Percentiles rank a stretch among this genome's conserved stretches.
These are phyloP conservation scores for Penicillium sp. DNA, from an alignment of 2,329 filamentous ascomycete species.

Conservation along the genomic window DNA sequence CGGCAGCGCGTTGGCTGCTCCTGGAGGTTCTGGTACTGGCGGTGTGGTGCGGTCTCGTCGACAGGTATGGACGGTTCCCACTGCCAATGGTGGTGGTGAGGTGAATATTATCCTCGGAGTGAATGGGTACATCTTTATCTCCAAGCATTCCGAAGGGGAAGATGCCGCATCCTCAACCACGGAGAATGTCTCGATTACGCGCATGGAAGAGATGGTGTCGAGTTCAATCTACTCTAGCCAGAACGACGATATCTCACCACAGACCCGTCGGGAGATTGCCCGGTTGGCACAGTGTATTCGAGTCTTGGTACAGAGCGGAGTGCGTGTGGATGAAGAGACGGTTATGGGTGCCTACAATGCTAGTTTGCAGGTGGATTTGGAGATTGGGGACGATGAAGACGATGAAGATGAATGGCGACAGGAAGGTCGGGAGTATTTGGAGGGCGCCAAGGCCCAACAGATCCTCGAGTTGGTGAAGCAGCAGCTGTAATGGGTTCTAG, in stretches of 20 bases:
- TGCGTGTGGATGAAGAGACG: slow-evolving; percentile 86
- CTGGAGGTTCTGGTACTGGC: slow-evolving; percentile 54
- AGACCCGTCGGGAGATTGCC: slow-evolving; percentile 84
- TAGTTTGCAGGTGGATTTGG: slow-evolving; percentile 66
- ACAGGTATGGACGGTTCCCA: slow-evolving; percentile 77
- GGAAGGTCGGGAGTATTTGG: slow-evolving; percentile 45
- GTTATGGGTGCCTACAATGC: slow-evolving; percentile 80
- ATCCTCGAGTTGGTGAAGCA: slow-evolving; percentile 37
- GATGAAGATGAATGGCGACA: slow-evolving; percentile 32
- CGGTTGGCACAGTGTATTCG: slow-evolving; percentile 77
- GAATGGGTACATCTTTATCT: slow-evolving; percentile 96
- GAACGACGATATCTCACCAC: slow-evolving; percentile 77
- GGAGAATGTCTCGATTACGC: slow-evolving; percentile 66
- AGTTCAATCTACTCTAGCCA: slow-evolving; percentile 90
- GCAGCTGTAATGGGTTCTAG: slow-evolving; percentile 6
- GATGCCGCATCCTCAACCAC: slow-evolving; percentile 45
- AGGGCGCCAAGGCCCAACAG: slow-evolving; percentile 41
- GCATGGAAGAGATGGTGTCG: slow-evolving; percentile 83
- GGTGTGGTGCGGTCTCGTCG: slow-evolving; percentile 81
- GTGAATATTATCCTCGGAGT: slow-evolving; percentile 89
- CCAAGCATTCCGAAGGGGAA: slow-evolving; percentile 69
- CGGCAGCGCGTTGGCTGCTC: slow-evolving; percentile 54
- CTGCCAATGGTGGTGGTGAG: slow-evolving; percentile 51
- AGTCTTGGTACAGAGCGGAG: slow-evolving; percentile 75
- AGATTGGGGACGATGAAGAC: slow-evolving; percentile 42